Evolutionary conservation across 495 filamentous ascomycete species (phyloP), one percentile per base, ranked within the genome.

Genomic region (Pseudoneurospora amorphoporcata): DNA sequence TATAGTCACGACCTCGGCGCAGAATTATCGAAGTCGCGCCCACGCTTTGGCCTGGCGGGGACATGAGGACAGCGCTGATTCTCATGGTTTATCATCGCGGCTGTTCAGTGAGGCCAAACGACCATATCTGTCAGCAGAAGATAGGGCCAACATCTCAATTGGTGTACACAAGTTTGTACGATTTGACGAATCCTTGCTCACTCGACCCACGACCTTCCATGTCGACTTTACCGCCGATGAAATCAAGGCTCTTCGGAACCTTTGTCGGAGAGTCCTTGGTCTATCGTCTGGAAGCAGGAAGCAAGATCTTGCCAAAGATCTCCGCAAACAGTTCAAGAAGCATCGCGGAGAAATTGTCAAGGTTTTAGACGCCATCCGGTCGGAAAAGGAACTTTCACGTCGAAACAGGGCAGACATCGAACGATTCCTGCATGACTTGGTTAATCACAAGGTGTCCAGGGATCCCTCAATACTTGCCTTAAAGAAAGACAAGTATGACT

Each of bases 221-320:
- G 81, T 86, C 8, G 84, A 84, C 73, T 84, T 86, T 39, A 84
- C 82, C 69, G 69, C 81, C 39, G 84, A 87, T 72, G 89, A 92
- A 76, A 81, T 83, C 29, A 82, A 85, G 79, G 68, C 47, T n/a
- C 23, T 79, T 1, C 68, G 40, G 3, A 23, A 3, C 0, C 19
- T 74, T 6, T 40, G 69, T 9, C 47, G 75, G 29, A 19, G 69
- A 4, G 47, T 72, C 1, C 37, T 77, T 2, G 23, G 14, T 2
- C 39, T 73, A 1, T 37, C 72, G 3, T 16, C 40, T 8, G 43
- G 69, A 4, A 61, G 53, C 12, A 39, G 16, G n/a, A 65, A 19
- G 3, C 72, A 70, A 16, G 75, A 76, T 16, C 8, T 61, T 1
- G 73, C 77, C 3, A 76, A 69, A 35, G 79, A 81, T 69, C 76